Base-by-base conservation (phyloP, 306 rosid species). In the Alnus rubra region DNA sequence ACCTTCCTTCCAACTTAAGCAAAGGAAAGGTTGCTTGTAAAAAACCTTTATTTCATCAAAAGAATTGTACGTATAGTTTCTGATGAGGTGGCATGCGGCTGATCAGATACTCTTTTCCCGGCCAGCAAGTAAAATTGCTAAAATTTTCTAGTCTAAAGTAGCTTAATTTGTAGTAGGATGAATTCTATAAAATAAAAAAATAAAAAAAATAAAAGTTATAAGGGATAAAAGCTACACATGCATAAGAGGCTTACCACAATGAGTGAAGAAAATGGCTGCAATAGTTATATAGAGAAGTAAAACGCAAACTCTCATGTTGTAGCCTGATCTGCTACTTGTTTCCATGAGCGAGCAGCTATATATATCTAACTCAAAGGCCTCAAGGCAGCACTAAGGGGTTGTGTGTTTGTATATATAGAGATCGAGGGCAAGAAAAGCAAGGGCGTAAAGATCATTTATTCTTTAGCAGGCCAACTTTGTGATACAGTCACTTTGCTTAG, bases 391-490 rank as follows among this genome's bases (percentile, higher is more conserved):
- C 74, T 70, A 69, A 28, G 83, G 60, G 74, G 79, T 80, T 82
- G 82, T 84, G 82, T 53, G 77, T 12, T 75, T 39, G 65, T 4
- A 4, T 42, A 4, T 42, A 42, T 6, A 42, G 84, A 76, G 28
- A 52, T 14, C 62, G 45, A 42, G 45, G 7, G 54, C 76, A 81
- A 4, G 45, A 42, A 80, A 75, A 74, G 71, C 68, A 44, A 81
- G 65, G 73, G 65, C 70, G 68, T 88, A 86, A 88, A 92, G 97
- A 90, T 23, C 28, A 23, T 89, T 84, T 89, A 88, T 92, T 92
- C 95, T 80, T 74, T 87, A 68, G 88, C 77, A 67, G 83, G 82
- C 75, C 84, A 83, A 62, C 82, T 87, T 87, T 84, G 84, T 37
- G 76, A 82, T 49, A 71, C 84, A 78, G 80, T 84, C 82, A 88